phyloP scores from a whole-genome alignment of 768 basidiomycete genomes.

The Strobilomyces echinocephalus region DNA sequence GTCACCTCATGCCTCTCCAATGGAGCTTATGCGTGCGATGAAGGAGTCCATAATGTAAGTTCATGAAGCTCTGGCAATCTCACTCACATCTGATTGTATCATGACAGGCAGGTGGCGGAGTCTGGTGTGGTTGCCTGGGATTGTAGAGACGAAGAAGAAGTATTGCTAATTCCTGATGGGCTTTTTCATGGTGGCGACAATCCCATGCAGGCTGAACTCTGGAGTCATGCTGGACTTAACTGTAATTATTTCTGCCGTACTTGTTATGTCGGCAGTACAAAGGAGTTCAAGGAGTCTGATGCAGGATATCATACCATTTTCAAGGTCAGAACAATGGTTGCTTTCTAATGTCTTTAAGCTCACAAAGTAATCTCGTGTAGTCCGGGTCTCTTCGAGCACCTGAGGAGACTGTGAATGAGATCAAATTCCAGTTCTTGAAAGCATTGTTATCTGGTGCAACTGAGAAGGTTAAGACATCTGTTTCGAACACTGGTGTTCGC shows the following conservation, averaged over 20 bases:
- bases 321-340: neutral
- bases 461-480: neutral
- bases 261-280: neutral
- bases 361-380: no score
- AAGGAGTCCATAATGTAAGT: neutral
- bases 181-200: neutral
- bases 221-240: neutral
- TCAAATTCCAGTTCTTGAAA: no score
- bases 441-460: neutral
- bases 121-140: neutral
- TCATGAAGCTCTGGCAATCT: no score
- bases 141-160: neutral
- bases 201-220: neutral
- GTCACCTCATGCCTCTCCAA: conserved; percentile 31
- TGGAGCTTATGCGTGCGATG: conserved; percentile 21
- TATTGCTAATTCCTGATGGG: neutral
- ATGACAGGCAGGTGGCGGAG: no score
- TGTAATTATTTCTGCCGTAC: neutral
- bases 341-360: no score
- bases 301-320: neutral
- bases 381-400: no score
- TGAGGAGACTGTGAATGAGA: no score
- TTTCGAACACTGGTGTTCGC: neutral
- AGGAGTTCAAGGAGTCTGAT: neutral
- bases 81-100: no score